These are phyloP conservation scores for Citrullus colocynthis DNA, from an alignment of 306 rosid genomes.

Conservation along the genomic window DNA sequence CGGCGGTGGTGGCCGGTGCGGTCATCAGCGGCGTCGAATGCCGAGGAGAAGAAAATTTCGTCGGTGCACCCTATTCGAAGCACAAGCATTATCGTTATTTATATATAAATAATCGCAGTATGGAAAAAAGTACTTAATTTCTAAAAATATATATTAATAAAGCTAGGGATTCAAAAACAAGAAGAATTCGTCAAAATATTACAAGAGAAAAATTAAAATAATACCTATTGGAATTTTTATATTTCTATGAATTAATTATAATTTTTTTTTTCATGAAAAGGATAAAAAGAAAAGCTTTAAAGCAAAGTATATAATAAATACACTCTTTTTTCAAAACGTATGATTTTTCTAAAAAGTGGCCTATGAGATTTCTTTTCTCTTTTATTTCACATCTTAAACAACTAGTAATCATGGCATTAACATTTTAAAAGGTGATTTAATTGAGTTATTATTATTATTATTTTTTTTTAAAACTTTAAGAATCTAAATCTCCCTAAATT, in stretches of 20 bases:
- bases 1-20: neutral
- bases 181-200: neutral
- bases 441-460: neutral
- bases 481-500: neutral
- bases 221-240: neutral
- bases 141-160: no score
- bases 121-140: neutral
- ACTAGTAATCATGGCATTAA: neutral
- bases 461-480: neutral
- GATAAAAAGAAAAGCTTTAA: neutral
- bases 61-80: neutral
- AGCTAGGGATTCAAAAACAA: neutral
- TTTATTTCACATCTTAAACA: neutral
- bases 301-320: neutral
- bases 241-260: neutral
- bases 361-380: neutral
- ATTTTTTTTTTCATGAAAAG: neutral
- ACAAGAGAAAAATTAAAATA: neutral
- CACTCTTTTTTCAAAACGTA: neutral
- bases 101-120: neutral
- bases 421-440: neutral
- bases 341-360: neutral
- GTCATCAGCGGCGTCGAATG: neutral
- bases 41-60: neutral
- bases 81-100: neutral